Percentiles rank a stretch among this genome's conserved stretches.
These are phyloP conservation scores for Breviolum minutum DNA, from an alignment of 73 alveolate genomes.

Conservation along the genomic window DNA sequence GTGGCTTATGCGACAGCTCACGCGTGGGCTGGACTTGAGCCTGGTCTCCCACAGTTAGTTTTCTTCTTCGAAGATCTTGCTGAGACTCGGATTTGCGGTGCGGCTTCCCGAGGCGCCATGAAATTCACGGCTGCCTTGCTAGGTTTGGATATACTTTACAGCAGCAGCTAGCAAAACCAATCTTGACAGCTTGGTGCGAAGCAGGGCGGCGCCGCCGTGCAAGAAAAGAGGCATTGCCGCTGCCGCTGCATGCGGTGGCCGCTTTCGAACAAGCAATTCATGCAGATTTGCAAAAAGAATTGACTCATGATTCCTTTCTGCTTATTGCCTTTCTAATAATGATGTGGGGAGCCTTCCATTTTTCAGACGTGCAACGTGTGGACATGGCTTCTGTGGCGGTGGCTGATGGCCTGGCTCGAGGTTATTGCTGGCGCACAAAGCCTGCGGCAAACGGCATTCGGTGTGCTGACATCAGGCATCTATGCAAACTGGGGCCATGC, in stretches of 20 bases:
- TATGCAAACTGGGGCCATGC: not conserved
- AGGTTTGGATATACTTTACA: not conserved
- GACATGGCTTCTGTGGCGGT: not conserved
- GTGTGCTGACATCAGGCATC: not conserved
- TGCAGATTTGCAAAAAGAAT: not conserved
- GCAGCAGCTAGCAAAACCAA: not conserved
- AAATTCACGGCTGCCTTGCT: not conserved
- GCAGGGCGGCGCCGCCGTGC: not conserved
- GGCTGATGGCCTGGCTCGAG: not conserved
- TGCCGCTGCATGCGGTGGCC: not conserved
- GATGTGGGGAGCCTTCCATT: conserved; percentile 6
- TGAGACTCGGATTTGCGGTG: not conserved
- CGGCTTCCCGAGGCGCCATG: not conserved
- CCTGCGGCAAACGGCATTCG: not conserved
- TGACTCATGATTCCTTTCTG: not conserved
- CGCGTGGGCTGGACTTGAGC: not conserved
- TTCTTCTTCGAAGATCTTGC: not conserved
- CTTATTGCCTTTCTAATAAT: not conserved
- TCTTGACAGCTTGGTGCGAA: not conserved
- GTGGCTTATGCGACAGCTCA: not conserved
- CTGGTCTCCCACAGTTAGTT: not conserved
- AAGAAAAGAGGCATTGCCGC: not conserved
- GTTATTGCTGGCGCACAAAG: not conserved
- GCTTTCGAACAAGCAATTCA: not conserved
- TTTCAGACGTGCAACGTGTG: not conserved